Base-by-base conservation (phyloP, 805 yeast genomes). In the Kazachstania psychrophila region DNA sequence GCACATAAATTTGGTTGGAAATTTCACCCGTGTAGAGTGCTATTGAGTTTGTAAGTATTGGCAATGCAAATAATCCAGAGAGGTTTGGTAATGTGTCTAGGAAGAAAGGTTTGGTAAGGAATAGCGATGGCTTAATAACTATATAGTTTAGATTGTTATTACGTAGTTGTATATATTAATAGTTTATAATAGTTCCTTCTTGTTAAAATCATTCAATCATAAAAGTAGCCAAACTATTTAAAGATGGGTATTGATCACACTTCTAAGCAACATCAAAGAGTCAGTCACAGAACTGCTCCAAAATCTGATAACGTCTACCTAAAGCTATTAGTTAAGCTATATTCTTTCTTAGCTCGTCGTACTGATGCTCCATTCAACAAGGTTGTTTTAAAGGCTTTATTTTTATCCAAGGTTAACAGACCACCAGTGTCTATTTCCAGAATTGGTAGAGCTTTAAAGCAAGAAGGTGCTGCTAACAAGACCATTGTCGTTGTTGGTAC, bases 331-430 rank as follows among this genome's bases (percentile, higher is more conserved):
- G 97, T 89, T 70, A 89, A 89, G 82, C 77, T 92, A 62, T 92
- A 88, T 86, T 72, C 96, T 68, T 92, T 86, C 94, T 79, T 92
- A 73, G 95, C 97, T 75, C 96, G 98, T 77, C 96, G 98, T 76
- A 89, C 97, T 62, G 96, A 88, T 69, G 86, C 95, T 71, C 79
- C 88, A 66, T 92, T 92, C 94, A 92, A 92, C 96, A 86, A 84
- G 79, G 86, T 88, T 61, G 70, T 92, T 73, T 82, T 92, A 69
- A 86, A 72, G 70, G 75, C 89, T 65, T 80, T 92, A 70, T 92
- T 86, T 86, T 77, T 92, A 64, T 89, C 97, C 56, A 92, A 92
- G 89, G 73, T 79, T 70, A 92, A 92, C 96, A 86, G 95, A 77
- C 99, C 97, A 64, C 98, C 99, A 51, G 98, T 92, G 50, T 89